A percentile compares a stretch with the other conserved stretches of the same genome.
phyloP scores from a whole-genome alignment of 192 early-diverging fungal genomes.

The Jimgerdemannia flammicorona region DNA sequence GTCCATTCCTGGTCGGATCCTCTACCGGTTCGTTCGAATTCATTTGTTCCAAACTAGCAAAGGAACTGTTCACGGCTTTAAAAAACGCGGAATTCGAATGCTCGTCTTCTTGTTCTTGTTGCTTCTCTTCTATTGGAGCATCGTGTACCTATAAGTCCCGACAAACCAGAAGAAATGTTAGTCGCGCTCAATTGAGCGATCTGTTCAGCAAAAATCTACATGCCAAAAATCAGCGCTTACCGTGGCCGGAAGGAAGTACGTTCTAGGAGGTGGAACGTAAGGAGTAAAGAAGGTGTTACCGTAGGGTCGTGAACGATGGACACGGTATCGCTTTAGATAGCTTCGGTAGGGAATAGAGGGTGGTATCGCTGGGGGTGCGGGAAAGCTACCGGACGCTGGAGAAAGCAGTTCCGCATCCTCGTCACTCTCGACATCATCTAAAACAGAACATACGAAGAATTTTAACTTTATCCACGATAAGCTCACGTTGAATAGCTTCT shows the following conservation, averaged over 20 bases:
- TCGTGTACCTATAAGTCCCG: not conserved
- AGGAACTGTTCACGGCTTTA: not conserved
- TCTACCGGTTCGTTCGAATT: conserved; percentile 14
- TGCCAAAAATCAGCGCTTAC: conserved; percentile 13
- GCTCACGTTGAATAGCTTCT: not conserved
- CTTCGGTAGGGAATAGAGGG: conserved; percentile 56
- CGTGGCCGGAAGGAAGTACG: conserved; percentile 33
- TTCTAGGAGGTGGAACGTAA: conserved; percentile 45
- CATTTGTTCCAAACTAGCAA: not conserved
- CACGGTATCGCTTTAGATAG: conserved; percentile 47
- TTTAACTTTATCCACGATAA: too few relatives aligned
- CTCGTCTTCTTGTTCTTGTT: not conserved
- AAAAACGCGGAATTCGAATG: not conserved
- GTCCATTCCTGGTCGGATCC: conserved; percentile 5
- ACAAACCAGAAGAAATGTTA: too few relatives aligned
- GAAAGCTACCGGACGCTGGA: not conserved
- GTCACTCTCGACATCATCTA: not conserved
- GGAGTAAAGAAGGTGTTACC: conserved; percentile 27
- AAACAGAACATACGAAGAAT: not conserved
- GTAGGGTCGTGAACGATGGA: conserved; percentile 22
- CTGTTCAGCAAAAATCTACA: not conserved
- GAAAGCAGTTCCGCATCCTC: not conserved
- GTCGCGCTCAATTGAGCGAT: not conserved
- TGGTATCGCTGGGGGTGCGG: conserved; percentile 12
- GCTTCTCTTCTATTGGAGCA: not conserved